A percentile compares a stretch with the other conserved stretches of the same genome.
These are phyloP conservation scores for Zygotorulaspora florentina DNA, from an alignment of 805 yeast genomes.

Conservation along the genomic window DNA sequence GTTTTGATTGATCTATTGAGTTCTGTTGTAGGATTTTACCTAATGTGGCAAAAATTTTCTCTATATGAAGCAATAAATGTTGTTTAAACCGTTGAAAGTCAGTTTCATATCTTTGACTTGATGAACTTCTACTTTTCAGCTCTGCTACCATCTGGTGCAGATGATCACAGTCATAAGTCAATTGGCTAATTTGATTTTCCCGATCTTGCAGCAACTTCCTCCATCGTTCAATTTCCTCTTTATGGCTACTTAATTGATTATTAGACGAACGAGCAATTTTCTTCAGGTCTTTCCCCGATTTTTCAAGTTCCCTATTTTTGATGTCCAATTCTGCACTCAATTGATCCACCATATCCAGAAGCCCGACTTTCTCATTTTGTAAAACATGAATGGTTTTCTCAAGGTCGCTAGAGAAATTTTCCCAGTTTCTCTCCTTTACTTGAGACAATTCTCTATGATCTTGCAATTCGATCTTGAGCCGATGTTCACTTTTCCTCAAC, in stretches of 20 bases:
- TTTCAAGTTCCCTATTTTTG: slow-evolving; percentile 26
- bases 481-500: slow-evolving; percentile 10
- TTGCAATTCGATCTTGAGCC: slow-evolving; percentile 13
- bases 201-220: slow-evolving; percentile 11
- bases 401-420: slow-evolving; percentile 20
- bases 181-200: slow-evolving; percentile 12
- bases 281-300: slow-evolving; percentile 26
- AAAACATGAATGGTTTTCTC: slow-evolving; percentile 12
- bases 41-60: slow-evolving; percentile 47
- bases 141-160: slow-evolving; percentile 24
- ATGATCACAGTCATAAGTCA: slow-evolving; percentile 25
- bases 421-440: slow-evolving; percentile 27
- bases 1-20: slow-evolving; percentile 56
- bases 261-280: slow-evolving; percentile 15
- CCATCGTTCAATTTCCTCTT: slow-evolving; percentile 14
- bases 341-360: slow-evolving; percentile 11
- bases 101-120: slow-evolving; percentile 12
- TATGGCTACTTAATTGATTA: slow-evolving; percentile 12
- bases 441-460: slow-evolving; percentile 15
- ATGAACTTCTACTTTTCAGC: slow-evolving; percentile 23
- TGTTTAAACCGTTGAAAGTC: slow-evolving; percentile 42
- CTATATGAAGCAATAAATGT: slow-evolving; percentile 44
- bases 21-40: slow-evolving; percentile 53
- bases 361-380: slow-evolving; percentile 11
- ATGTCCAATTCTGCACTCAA: slow-evolving; percentile 21